Conservation (phyloP, 148 eudicot species). For the Amaranthus palmeri region DNA sequence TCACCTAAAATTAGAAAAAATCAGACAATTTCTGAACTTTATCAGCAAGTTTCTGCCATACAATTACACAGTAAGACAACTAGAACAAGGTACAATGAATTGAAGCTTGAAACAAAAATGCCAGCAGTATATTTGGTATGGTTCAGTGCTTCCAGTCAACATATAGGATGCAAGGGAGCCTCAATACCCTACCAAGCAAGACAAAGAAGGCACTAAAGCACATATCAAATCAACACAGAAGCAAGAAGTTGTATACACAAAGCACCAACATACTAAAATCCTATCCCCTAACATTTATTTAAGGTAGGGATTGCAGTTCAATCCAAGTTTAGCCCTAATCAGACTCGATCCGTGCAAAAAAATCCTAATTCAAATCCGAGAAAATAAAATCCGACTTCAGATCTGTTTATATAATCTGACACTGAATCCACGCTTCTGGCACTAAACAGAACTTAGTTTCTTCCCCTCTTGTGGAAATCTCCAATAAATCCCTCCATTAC, state of each 20-base stretch:
- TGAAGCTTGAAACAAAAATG: neutral
- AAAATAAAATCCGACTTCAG: too few relatives aligned
- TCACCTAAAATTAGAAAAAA: too few relatives aligned
- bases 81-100: neutral
- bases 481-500: neutral
- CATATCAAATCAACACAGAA: neutral
- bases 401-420: too few relatives aligned
- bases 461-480: neutral
- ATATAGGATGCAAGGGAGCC: slow-evolving; percentile 1
- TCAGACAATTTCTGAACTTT: too few relatives aligned
- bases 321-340: neutral
- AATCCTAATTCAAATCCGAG: too few relatives aligned
- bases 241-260: neutral
- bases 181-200: neutral
- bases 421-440: too few relatives aligned
- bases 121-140: neutral
- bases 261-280: neutral
- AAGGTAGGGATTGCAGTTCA: neutral
- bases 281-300: neutral
- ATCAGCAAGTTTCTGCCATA: neutral
- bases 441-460: too few relatives aligned
- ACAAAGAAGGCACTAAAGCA: slow-evolving; percentile 1
- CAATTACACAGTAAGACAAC: neutral
- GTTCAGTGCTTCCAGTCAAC: neutral
- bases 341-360: too few relatives aligned